A percentile compares a stretch with the other conserved stretches of the same genome.
These are phyloP conservation scores for Eragrostis tef DNA, from an alignment of 202 grass and related monocot genomes.

Conservation along the genomic window DNA sequence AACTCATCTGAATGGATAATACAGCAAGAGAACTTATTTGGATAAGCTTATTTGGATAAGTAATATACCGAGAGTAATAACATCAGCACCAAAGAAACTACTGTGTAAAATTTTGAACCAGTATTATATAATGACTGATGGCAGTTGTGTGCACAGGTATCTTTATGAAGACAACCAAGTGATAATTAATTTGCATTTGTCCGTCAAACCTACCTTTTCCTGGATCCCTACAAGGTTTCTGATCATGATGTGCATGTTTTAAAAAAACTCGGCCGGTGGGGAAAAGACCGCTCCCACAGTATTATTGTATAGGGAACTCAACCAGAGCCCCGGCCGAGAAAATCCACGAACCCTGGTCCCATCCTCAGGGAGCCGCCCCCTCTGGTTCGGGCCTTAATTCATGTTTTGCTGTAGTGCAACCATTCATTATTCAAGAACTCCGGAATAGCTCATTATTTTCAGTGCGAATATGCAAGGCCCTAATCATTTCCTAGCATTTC, in stretches of 20 bases:
- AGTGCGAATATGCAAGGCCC: conserved; percentile 26
- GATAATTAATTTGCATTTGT: background rate
- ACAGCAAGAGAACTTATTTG: conserved; percentile 1
- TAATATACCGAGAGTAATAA: conserved; percentile 1
- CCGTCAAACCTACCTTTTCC: background rate
- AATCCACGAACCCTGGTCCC: too few relatives aligned
- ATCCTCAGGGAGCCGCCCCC: too few relatives aligned
- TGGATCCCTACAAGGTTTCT: conserved; percentile 1
- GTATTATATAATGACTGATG: conserved; percentile 23
- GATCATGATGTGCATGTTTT: conserved; percentile 6
- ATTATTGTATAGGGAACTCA: too few relatives aligned
- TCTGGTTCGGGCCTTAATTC: too few relatives aligned
- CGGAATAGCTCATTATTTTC: background rate
- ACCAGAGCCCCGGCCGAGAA: too few relatives aligned
- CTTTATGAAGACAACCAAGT: conserved; percentile 14
- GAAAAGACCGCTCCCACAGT: too few relatives aligned
- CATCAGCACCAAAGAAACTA: background rate
- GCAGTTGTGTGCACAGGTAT: conserved; percentile 6
- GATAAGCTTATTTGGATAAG: background rate
- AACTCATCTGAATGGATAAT: conserved; percentile 1
- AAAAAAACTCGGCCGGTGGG: too few relatives aligned
- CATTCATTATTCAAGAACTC: background rate
- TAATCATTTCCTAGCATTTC: background rate
- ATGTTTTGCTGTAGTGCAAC: background rate
- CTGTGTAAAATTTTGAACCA: background rate